Base-by-base conservation (phyloP, 2,329 filamentous ascomycete genomes). In the Clarireedia hainanense region DNA sequence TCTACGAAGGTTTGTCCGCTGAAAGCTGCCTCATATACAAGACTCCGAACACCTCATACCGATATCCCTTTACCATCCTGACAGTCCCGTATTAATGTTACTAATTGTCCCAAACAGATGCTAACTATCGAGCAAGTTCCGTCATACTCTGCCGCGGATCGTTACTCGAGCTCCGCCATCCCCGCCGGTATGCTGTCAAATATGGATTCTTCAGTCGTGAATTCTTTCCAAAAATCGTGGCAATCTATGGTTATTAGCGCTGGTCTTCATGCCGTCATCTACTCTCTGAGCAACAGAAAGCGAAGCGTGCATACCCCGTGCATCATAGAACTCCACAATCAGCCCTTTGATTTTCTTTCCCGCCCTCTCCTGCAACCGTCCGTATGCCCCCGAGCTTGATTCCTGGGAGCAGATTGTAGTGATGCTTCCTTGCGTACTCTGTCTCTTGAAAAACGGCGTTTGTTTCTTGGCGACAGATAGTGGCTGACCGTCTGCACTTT, bases 301-400 rank as follows among this genome's bases (percentile, higher is more conserved):
- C 27, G 27, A 30, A 30, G 27, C 27, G 10, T 30, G 10, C 27
- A 30, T 30, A 30, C 59, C 57, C 47, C 27, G 34, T 43, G 40
- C 23, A 43, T 59, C 57, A 52, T 58, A 56, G 46, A 63, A 63
- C 10, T 63, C 60, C 34, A 63, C 37, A 9, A 56, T 37, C 36
- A 63, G 42, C 14, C 60, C 61, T 26, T 50, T 60, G 1, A 63
- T 54, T 37, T 47, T 50, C 23, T 48, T 55, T 14, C 15, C 15
- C 12, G 26, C 26, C 17, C 45, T 15, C 4, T 20, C 24, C 10
- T 55, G 47, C 2, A 59, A 36, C 17, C 56, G 50, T 3, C 40
- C 55, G 37, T 56, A 56, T 37, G 60, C 58, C 14, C 43, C 57
- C 10, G 58, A 12, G n/a, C 34, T 50, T 3, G 58, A 57, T 27